Conservation (phyloP, 2,329 filamentous ascomycete species). For the Nothopassalora personata region DNA sequence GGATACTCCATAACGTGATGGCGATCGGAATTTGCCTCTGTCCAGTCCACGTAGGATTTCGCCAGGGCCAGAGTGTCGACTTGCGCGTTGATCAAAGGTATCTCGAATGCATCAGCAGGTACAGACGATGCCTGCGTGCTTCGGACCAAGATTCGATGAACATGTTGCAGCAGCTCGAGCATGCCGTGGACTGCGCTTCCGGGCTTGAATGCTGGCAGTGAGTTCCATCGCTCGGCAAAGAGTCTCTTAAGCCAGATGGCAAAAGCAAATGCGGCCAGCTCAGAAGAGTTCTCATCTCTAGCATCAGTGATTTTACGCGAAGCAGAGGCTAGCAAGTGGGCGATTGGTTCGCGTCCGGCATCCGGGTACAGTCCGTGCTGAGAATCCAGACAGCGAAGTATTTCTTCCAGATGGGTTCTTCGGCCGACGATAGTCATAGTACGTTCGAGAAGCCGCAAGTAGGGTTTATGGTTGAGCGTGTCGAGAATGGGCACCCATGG, state of each 20-base stretch:
- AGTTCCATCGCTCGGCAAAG: constrained; percentile 14
- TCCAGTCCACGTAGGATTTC: not conserved
- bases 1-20: constrained; percentile 64
- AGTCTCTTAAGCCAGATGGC: constrained; percentile 19
- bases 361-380: not conserved
- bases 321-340: not conserved
- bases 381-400: not conserved
- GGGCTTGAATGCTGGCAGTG: constrained; percentile 1
- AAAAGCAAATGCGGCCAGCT: not conserved
- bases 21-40: too few species aligned
- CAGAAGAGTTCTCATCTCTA: not conserved
- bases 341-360: not conserved
- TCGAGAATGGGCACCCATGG: constrained; percentile 17
- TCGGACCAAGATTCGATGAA: not conserved
- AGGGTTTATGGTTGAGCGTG: constrained; percentile 10
- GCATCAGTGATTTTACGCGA: not conserved
- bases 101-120: constrained; percentile 8
- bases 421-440: constrained; percentile 6
- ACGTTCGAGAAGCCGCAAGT: constrained; percentile 9
- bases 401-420: not conserved
- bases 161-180: constrained; percentile 8
- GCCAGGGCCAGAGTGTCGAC: not conserved
- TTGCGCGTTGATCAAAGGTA: constrained; percentile 8
- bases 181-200: constrained; percentile 8
- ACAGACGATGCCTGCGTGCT: not conserved